phyloP scores from a whole-genome alignment of 805 yeast genomes.

The Candida coquimbonensis region DNA sequence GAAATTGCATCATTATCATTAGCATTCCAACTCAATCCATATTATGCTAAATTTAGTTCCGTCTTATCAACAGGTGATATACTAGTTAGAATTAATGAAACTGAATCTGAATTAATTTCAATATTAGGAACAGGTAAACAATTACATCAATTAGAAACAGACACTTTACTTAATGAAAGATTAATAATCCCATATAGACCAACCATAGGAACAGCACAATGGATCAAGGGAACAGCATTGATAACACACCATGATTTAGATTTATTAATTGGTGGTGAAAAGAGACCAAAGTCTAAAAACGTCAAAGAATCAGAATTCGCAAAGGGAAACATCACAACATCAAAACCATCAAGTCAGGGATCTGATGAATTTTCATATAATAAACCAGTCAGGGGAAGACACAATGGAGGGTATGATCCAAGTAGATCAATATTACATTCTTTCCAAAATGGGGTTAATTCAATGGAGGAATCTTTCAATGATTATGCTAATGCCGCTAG shows the following conservation, averaged over 20 bases:
- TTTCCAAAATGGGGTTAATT: slow-evolving; percentile 45
- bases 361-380: slow-evolving; percentile 31
- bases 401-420: slow-evolving; percentile 34
- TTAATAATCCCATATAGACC: slow-evolving; percentile 75
- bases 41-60: slow-evolving; percentile 36
- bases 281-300: slow-evolving; percentile 53
- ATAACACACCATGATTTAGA: slow-evolving; percentile 61
- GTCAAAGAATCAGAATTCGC: slow-evolving; percentile 62
- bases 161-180: slow-evolving; percentile 62
- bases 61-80: slow-evolving; percentile 50
- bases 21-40: slow-evolving; percentile 35
- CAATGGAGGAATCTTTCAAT: slow-evolving; percentile 46
- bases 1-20: slow-evolving; percentile 46
- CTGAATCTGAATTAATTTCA: slow-evolving; percentile 47
- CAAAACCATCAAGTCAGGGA: slow-evolving; percentile 3
- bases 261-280: slow-evolving; percentile 63
- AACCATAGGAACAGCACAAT: slow-evolving; percentile 64
- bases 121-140: slow-evolving; percentile 37
- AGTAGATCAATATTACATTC: slow-evolving; percentile 33
- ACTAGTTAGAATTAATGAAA: slow-evolving; percentile 45
- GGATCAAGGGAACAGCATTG: slow-evolving; percentile 75
- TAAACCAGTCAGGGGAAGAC: slow-evolving; percentile 39
- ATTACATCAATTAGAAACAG: slow-evolving; percentile 28
- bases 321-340: slow-evolving; percentile 29
- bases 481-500: slow-evolving; percentile 50